Conservation (phyloP, 208 protist species). For the Herpetomonas samuelpessoai region DNA sequence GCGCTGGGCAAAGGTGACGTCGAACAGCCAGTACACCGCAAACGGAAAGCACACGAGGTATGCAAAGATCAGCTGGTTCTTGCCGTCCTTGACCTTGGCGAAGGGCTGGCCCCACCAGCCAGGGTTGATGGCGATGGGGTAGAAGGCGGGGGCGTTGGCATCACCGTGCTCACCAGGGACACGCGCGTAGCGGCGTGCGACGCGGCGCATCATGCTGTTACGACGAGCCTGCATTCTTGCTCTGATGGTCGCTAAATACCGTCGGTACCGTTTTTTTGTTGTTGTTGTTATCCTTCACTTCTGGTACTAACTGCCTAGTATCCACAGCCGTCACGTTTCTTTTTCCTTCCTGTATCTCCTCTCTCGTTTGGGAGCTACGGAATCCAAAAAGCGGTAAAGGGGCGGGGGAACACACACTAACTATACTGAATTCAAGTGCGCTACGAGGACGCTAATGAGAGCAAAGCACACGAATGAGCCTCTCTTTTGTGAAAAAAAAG, state of each 20-base stretch:
- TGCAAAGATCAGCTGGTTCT: constrained; percentile 60
- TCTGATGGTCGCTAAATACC: background rate
- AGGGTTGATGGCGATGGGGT: constrained; percentile 85
- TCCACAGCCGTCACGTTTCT: too few relatives aligned
- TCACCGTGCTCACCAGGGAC: constrained; percentile 87
- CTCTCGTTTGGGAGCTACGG: too few relatives aligned
- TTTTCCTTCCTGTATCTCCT: too few relatives aligned
- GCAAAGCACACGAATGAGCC: too few relatives aligned
- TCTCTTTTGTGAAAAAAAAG: too few relatives aligned
- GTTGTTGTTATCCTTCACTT: too few relatives aligned
- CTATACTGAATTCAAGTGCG: too few relatives aligned
- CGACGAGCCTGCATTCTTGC: constrained; percentile 72
- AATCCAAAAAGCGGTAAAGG: too few relatives aligned
- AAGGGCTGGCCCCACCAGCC: constrained; percentile 88
- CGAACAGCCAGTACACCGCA: constrained; percentile 74
- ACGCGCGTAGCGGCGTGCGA: constrained; percentile 80
- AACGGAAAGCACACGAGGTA: constrained; percentile 72
- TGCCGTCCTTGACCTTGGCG: constrained; percentile 83
- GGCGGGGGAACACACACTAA: too few relatives aligned
- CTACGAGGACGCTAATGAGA: too few relatives aligned
- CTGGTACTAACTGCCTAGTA: too few relatives aligned
- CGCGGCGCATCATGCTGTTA: constrained; percentile 81
- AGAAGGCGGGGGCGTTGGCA: constrained; percentile 74
- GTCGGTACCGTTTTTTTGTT: background rate
- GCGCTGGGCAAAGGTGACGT: constrained; percentile 70